phyloP scores from a whole-genome alignment of 192 early-diverging fungal species.

The Coemansia sp. region DNA sequence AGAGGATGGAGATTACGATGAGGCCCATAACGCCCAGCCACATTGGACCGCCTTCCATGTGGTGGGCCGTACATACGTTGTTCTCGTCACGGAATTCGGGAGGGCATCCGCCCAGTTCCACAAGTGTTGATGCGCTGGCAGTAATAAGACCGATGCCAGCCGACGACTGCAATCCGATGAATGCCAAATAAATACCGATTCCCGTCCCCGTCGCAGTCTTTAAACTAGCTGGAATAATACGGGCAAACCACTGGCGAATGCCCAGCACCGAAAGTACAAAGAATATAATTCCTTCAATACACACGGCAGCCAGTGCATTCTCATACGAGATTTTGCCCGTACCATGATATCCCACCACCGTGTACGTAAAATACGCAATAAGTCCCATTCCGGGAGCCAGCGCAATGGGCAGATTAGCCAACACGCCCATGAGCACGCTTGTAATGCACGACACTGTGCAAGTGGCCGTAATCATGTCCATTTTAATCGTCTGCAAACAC shows the following conservation, averaged over 20 bases:
- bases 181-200: constrained; percentile 76
- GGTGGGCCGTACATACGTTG: constrained; percentile 59
- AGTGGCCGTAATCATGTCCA: constrained; percentile 74
- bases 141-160: constrained; percentile 79
- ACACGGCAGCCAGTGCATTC: constrained; percentile 73
- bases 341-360: constrained; percentile 78
- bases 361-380: constrained; percentile 83
- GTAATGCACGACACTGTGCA: constrained; percentile 67
- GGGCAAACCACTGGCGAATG: constrained; percentile 78
- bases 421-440: constrained; percentile 64
- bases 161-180: constrained; percentile 77
- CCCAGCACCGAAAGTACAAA: constrained; percentile 73
- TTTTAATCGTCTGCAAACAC: constrained; percentile 64
- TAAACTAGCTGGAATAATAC: constrained; percentile 67
- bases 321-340: constrained; percentile 71
- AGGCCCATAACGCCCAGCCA: constrained; percentile 76
- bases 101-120: constrained; percentile 71
- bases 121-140: constrained; percentile 63
- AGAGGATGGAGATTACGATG: constrained; percentile 65
- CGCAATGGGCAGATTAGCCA: constrained; percentile 76
- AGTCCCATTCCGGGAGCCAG: constrained; percentile 83
- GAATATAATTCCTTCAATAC: constrained; percentile 81
- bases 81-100: constrained; percentile 57
- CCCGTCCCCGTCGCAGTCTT: constrained; percentile 74
- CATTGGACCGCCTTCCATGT: constrained; percentile 64